Conservation (phyloP, 257 asterid species). For the Solanum tarijense region DNA sequence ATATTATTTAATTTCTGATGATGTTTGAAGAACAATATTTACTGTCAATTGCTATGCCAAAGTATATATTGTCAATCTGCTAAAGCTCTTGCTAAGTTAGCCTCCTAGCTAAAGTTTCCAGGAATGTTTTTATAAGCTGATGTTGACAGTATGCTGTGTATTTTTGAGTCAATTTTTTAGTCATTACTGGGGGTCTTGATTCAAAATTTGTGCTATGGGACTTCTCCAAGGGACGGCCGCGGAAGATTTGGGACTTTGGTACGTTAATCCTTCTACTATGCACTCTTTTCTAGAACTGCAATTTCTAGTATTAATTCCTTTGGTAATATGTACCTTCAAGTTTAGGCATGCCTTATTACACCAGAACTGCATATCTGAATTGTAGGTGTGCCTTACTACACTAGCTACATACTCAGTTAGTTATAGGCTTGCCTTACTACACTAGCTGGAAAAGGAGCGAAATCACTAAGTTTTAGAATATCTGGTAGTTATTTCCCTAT, state of each 20-base stretch:
- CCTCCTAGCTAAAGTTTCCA: neutral
- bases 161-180: conserved; percentile 26
- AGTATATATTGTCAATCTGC: neutral
- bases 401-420: neutral
- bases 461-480: neutral
- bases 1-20: neutral
- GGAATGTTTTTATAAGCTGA: neutral
- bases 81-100: neutral
- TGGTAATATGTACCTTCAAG: neutral
- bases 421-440: neutral
- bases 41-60: neutral
- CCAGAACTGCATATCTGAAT: neutral
- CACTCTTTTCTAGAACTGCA: neutral
- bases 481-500: neutral
- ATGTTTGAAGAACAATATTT: neutral
- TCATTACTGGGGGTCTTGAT: conserved; percentile 92
- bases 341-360: neutral
- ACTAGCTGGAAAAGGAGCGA: neutral
- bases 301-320: neutral
- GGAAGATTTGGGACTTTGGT: conserved; percentile 75
- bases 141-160: neutral
- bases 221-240: conserved; percentile 84
- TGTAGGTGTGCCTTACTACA: neutral
- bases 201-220: conserved; percentile 88
- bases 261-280: conserved; percentile 9